These are phyloP conservation scores for Brachypodium distachyon DNA, from an alignment of 202 grass and related monocot genomes.

Conservation along the genomic window DNA sequence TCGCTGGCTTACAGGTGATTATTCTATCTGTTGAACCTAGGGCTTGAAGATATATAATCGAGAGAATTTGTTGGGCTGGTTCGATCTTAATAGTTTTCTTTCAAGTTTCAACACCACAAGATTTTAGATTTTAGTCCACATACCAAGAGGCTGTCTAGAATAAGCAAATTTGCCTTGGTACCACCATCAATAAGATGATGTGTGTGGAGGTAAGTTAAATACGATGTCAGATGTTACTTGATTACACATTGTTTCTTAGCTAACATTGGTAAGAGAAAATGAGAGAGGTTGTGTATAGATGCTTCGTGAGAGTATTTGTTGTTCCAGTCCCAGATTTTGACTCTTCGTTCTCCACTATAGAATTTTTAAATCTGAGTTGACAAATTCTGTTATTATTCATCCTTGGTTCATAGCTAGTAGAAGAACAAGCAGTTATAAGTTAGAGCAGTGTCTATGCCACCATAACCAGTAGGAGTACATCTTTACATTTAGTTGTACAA, in stretches of 20 bases:
- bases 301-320: background rate
- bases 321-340: background rate
- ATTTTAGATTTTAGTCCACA: slow-evolving; percentile 2
- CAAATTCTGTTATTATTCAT: background rate
- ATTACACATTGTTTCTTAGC: background rate
- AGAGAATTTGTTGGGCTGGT: background rate
- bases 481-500: background rate
- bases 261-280: background rate
- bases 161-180: background rate
- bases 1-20: slow-evolving; percentile 61
- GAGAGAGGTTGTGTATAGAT: background rate
- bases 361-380: background rate
- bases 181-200: background rate
- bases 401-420: background rate
- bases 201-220: background rate
- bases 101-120: background rate
- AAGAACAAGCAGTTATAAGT: background rate
- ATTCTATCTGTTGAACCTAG: background rate
- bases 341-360: background rate
- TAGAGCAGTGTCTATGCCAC: too few species aligned
- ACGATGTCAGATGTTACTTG: background rate
- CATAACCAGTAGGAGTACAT: background rate
- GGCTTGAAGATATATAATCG: background rate
- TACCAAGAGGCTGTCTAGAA: background rate
- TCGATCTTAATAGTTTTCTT: background rate